Conservation (phyloP, 352 stramenopile genomes). For the Stephanocyclus meneghinianus region DNA sequence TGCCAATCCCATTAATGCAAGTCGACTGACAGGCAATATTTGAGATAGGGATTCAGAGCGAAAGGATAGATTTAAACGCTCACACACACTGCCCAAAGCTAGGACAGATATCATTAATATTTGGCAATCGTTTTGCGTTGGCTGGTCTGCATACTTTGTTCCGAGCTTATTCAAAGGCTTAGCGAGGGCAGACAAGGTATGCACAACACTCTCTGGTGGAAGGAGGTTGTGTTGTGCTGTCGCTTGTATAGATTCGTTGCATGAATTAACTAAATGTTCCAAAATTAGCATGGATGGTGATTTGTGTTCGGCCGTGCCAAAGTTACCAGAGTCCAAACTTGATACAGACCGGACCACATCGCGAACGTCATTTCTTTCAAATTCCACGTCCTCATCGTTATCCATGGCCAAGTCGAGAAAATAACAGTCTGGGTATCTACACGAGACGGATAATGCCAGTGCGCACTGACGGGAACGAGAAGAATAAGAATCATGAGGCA, state of each 20-base stretch:
- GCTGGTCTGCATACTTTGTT: conserved; percentile 30
- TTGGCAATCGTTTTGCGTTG: conserved; percentile 9
- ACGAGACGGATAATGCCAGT: conserved; percentile 60
- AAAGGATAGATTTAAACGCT: conserved; percentile 40
- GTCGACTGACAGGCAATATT: conserved; percentile 61
- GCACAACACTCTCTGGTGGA: conserved; percentile 62
- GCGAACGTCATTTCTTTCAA: conserved; percentile 75
- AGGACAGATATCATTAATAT: conserved; percentile 28
- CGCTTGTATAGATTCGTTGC: conserved; percentile 38
- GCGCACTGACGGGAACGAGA: conserved; percentile 41
- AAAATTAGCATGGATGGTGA: conserved; percentile 52
- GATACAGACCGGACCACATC: conserved; percentile 71
- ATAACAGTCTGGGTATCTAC: conserved; percentile 66
- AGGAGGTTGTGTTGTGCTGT: conserved; percentile 17
- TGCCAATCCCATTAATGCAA: conserved; percentile 61
- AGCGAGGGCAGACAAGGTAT: conserved; percentile 69
- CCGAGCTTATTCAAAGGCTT: conserved; percentile 65
- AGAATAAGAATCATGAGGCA: conserved; percentile 22
- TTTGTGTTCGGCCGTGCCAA: conserved; percentile 5
- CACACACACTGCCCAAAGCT: conserved; percentile 23
- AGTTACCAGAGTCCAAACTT: conserved; percentile 34
- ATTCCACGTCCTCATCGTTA: conserved; percentile 77
- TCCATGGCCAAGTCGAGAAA: conserved; percentile 61
- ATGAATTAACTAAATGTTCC: conserved; percentile 49
- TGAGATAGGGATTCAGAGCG: conserved; percentile 30